phyloP scores from a whole-genome alignment of 2,329 filamentous ascomycete species.

The Sclerotinia subarctica region DNA sequence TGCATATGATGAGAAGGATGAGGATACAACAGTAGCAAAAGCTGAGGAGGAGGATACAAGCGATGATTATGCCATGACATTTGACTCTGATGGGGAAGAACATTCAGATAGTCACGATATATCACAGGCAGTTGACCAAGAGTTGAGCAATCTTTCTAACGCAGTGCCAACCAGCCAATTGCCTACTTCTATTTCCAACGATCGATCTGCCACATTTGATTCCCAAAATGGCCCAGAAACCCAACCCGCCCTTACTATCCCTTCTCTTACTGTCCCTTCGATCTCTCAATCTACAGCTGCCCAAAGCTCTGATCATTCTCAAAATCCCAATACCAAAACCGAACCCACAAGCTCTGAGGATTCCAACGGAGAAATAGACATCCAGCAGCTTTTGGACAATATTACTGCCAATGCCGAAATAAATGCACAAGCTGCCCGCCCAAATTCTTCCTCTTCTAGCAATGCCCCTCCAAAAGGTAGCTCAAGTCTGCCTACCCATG shows the following conservation, averaged over 20 bases:
- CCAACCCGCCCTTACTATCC: conserved; percentile 29
- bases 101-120: conserved; percentile 38
- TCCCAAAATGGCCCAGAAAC: conserved; percentile 25
- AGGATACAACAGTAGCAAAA: conserved; percentile 27
- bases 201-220: conserved; percentile 26
- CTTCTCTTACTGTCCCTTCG: conserved; percentile 25
- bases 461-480: conserved; percentile 29
- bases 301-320: conserved; percentile 23
- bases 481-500: conserved; percentile 36
- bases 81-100: conserved; percentile 40
- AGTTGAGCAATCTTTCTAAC: conserved; percentile 30
- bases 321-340: conserved; percentile 25
- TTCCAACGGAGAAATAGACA: conserved; percentile 38
- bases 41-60: conserved; percentile 31
- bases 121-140: conserved; percentile 36
- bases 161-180: conserved; percentile 29
- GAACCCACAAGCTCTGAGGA: conserved; percentile 31
- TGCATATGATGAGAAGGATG: conserved; percentile 37
- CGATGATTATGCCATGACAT: conserved; percentile 41
- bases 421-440: conserved; percentile 32
- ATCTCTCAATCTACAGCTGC: conserved; percentile 26
- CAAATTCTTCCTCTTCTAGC: conserved; percentile 28
- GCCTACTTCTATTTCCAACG: conserved; percentile 24
- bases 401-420: conserved; percentile 41
- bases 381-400: conserved; percentile 40